Evolutionary conservation across 164 flowering plant genomes (phyloP), one percentile per base, ranked within the genome.

Genomic region (Pachysandra terminalis): DNA sequence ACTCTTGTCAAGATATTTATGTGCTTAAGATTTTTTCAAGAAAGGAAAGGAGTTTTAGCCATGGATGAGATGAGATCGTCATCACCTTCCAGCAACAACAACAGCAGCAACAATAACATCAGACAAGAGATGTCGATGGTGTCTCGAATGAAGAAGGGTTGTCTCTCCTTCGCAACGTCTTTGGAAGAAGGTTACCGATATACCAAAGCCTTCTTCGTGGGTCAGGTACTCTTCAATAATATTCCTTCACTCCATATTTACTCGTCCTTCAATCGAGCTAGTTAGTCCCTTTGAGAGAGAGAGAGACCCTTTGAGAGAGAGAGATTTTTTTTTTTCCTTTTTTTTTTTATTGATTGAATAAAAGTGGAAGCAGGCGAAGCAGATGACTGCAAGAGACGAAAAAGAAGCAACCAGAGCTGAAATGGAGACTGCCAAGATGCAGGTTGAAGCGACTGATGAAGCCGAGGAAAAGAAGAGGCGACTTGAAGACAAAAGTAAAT

Each of bases 371-470:
- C 71, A 83, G 87, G 82, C 64, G 14, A 84, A 73, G 77, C 79
- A 78, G 68, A 7, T 83, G 73, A 81, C 70, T 4, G 88, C 91
- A n/a, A 83, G 61, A 70, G 79, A 71, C 51, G 90, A 89, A 77
- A 73, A 75, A 66, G 94, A 87, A 80, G 86, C 86, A 22, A 58
- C 76, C 2, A 80, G 77, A 69, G 91, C 91, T 35, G 90, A 87
- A 28, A 61, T 85, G 4, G 64, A 40, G 58, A 58, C 81, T 0
- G 60, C 80, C 0, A 87, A 85, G 73, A 81, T 87, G 86, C 89
- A 89, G 54, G 91, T 89, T 15, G 85, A 87, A 67, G 91, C 91
- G 49, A 70, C 91, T 9, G 74, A 87, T 72, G 84, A 73, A 4
- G 94, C 91, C 7, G 89, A 87, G 70, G 59, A 73, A 8, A 67